These are phyloP conservation scores for Naganishia vishniacii DNA, from an alignment of 768 basidiomycete genomes.

Conservation along the genomic window DNA sequence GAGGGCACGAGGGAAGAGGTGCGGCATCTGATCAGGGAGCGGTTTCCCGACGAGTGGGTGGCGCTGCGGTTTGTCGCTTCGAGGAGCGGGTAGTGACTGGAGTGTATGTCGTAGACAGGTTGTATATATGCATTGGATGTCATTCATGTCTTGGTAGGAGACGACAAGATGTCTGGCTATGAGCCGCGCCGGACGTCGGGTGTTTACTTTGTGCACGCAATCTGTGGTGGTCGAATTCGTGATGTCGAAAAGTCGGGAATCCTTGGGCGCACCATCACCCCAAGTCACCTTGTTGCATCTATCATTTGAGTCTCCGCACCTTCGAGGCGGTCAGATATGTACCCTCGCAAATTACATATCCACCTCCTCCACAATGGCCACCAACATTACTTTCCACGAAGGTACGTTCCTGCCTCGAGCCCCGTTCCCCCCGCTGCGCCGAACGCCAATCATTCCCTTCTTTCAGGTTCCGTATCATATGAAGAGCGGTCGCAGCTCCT, in stretches of 20 bases:
- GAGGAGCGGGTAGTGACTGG: conserved; percentile 2
- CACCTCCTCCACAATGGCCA: conserved; percentile 48
- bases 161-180: too few relatives aligned
- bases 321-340: too few relatives aligned
- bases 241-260: conserved; percentile 8
- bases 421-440: too few relatives aligned
- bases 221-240: conserved; percentile 6
- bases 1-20: background rate
- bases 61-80: conserved; percentile 1
- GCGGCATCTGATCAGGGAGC: background rate
- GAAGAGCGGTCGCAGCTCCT: conserved; percentile 65
- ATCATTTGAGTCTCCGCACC: too few relatives aligned
- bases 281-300: too few relatives aligned
- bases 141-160: too few relatives aligned
- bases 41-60: conserved; percentile 8
- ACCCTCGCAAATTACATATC: too few relatives aligned
- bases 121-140: too few relatives aligned
- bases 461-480: conserved; percentile 63
- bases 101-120: too few relatives aligned
- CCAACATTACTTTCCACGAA: conserved; percentile 52
- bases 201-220: conserved; percentile 10
- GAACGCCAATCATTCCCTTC: background rate
- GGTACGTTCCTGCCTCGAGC: conserved; percentile 31
- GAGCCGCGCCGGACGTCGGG: too few relatives aligned
- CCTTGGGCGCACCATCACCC: background rate